A percentile compares a stretch with the other conserved stretches of the same genome.
These are phyloP conservation scores for Podaxis mareebaensis DNA, from an alignment of 768 basidiomycete species.

Conservation along the genomic window DNA sequence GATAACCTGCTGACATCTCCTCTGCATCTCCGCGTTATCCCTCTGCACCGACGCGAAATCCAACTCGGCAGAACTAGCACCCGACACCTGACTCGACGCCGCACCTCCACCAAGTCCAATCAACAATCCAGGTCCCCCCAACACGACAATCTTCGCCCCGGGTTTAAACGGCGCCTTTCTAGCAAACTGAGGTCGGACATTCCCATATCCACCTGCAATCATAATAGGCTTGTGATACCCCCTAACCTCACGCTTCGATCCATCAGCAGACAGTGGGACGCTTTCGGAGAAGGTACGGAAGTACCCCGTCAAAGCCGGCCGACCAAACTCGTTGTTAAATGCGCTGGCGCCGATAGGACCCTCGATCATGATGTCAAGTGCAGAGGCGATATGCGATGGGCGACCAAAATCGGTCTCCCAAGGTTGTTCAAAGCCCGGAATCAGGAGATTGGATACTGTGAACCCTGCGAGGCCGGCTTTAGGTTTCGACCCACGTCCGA, in stretches of 20 bases:
- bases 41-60: slow-evolving; percentile 98
- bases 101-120: slow-evolving; percentile 98
- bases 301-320: slow-evolving; percentile 90
- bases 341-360: slow-evolving; percentile 93
- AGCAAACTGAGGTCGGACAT: slow-evolving; percentile 83
- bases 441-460: slow-evolving; percentile 90
- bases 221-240: slow-evolving; percentile 99
- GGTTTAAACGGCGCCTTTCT: slow-evolving; percentile 74
- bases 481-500: slow-evolving; percentile 92
- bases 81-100: slow-evolving; percentile 91
- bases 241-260: slow-evolving; percentile 59
- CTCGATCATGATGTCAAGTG: slow-evolving; percentile 96
- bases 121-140: slow-evolving; percentile 94
- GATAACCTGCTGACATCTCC: slow-evolving; percentile 96
- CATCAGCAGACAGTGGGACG: slow-evolving; percentile 54
- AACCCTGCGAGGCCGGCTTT: slow-evolving; percentile 95
- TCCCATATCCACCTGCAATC: slow-evolving; percentile 97
- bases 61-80: slow-evolving; percentile 86
- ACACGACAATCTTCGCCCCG: slow-evolving; percentile 86
- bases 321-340: slow-evolving; percentile 98
- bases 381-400: slow-evolving; percentile 88
- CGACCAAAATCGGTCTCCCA: slow-evolving; percentile 96
- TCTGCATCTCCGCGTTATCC: slow-evolving; percentile 98
- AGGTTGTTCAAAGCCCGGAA: slow-evolving; percentile 88
- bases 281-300: slow-evolving; percentile 93